phyloP scores from a whole-genome alignment of 805 yeast species.

The Scheffersomyces ergatensis region DNA sequence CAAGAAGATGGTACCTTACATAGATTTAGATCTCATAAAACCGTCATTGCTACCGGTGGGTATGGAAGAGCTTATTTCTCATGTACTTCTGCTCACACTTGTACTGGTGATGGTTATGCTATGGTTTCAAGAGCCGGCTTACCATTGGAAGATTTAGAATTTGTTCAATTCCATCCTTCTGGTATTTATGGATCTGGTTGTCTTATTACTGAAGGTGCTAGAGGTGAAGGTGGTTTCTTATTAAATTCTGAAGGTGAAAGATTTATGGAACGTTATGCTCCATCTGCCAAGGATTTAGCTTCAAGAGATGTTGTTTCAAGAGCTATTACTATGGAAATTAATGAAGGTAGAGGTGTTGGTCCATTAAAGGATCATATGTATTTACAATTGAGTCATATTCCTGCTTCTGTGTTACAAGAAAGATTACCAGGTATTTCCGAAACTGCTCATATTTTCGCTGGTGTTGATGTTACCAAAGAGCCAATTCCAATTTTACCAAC shows the following conservation, averaged over 20 bases:
- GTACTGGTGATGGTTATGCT: conserved; percentile 99
- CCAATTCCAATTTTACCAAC: conserved; percentile 98
- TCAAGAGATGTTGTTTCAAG: conserved; percentile 98
- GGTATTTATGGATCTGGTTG: conserved; percentile 99
- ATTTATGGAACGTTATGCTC: conserved; percentile 99
- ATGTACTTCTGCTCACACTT: conserved; percentile 98
- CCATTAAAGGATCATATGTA: conserved; percentile 92
- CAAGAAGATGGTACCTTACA: conserved; percentile 98
- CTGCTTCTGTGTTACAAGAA: conserved; percentile 86
- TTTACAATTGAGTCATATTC: conserved; percentile 91
- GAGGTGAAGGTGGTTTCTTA: conserved; percentile 99
- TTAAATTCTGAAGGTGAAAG: conserved; percentile 98
- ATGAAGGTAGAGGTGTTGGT: conserved; percentile 99
- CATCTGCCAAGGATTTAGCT: conserved; percentile 97
- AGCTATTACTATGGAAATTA: conserved; percentile 97
- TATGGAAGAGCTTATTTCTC: conserved; percentile 98
- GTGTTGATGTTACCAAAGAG: conserved; percentile 98
- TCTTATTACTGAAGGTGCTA: conserved; percentile 97
- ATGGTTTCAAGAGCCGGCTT: conserved; percentile 98
- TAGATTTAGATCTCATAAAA: conserved; percentile 95
- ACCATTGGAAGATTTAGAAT: conserved; percentile 96
- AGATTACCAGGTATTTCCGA: conserved; percentile 99
- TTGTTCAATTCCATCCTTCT: conserved; percentile 98
- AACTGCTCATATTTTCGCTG: conserved; percentile 97
- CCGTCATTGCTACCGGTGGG: conserved; percentile 98